Evolutionary conservation across 148 eudicot genomes (phyloP), one percentile per base, ranked within the genome.

Genomic region (Diospyros kaki): DNA sequence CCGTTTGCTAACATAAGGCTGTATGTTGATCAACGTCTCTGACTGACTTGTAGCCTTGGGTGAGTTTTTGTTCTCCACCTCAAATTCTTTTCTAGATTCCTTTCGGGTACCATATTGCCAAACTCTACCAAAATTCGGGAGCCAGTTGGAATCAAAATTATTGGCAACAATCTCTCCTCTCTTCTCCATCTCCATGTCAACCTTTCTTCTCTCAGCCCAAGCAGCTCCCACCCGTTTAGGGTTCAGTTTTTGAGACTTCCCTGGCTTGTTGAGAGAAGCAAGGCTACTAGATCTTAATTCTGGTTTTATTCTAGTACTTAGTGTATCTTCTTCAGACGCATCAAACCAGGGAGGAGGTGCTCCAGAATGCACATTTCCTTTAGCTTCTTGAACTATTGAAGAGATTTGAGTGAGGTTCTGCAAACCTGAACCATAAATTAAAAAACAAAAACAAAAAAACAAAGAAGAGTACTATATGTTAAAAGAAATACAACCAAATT

Each of bases 141-240:
- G 96, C 98, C 98, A 94, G 71, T 89, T 83, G 68, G 82, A 82
- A 77, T 88, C 90, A 69, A 80, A 84, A 71, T 65, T 74, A 69
- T 79, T 78, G 40, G 78, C 40, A n/a, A 79, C 71, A 63, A 79
- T 73, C 82, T 79, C 94, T 71, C 97, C 97, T 81, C 84, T 88
- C 77, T 76, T 92, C 85, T 95, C 97, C 94, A 86, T 73, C 84
- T 94, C 97, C 84, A 94, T n/a, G 82, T 94, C 98, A 58, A 81
- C 71, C 84, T 88, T 94, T 82, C 98, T 89, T 82, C 77, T 95
- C 80, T 95, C 97, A 73, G 97, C 98, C 97, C 97, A 95, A 61
- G 97, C 98, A 78, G 98, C 98, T 76, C 98, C 98, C 62, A 95
- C 96, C 77, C 98, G 87, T 73, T 90, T 92, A 2, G 97, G 98